Percentiles rank a stretch among this genome's conserved stretches.
phyloP scores from a whole-genome alignment of 768 basidiomycete genomes.

The Amanita inopinata region DNA sequence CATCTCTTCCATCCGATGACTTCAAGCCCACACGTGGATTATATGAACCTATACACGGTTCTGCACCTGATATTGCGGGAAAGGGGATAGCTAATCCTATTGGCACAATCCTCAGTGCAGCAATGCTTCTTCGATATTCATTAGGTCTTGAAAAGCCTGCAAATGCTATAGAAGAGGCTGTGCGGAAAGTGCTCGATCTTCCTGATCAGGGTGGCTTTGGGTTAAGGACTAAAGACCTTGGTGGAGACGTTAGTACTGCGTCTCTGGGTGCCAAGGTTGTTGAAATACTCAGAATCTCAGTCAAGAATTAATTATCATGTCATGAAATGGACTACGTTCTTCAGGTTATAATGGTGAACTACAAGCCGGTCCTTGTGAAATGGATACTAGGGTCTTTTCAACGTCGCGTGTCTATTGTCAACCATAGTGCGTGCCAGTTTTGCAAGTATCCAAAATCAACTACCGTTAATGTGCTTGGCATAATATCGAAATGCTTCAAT shows the following conservation, averaged over 20 bases:
- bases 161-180: constrained; percentile 80
- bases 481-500: constrained; percentile 1
- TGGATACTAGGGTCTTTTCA: too few species aligned
- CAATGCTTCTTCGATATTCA: constrained; percentile 91
- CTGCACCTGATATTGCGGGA: constrained; percentile 93
- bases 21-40: constrained; percentile 79
- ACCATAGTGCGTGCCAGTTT: too few species aligned
- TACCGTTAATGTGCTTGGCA: background rate
- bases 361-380: too few species aligned
- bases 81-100: constrained; percentile 90
- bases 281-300: constrained; percentile 53
- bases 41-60: constrained; percentile 96
- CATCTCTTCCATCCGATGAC: constrained; percentile 46
- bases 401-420: too few species aligned
- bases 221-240: constrained; percentile 78
- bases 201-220: constrained; percentile 62
- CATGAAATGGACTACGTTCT: background rate
- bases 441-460: too few species aligned
- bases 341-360: too few species aligned
- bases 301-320: constrained; percentile 18
- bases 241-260: constrained; percentile 63
- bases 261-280: constrained; percentile 83
- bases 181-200: constrained; percentile 77
- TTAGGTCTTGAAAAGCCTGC: constrained; percentile 84
- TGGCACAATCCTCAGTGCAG: constrained; percentile 90